Percentiles rank a stretch among this genome's conserved stretches.
These are phyloP conservation scores for Globisporangium sylvaticum DNA, from an alignment of 352 stramenopile genomes.

Conservation along the genomic window DNA sequence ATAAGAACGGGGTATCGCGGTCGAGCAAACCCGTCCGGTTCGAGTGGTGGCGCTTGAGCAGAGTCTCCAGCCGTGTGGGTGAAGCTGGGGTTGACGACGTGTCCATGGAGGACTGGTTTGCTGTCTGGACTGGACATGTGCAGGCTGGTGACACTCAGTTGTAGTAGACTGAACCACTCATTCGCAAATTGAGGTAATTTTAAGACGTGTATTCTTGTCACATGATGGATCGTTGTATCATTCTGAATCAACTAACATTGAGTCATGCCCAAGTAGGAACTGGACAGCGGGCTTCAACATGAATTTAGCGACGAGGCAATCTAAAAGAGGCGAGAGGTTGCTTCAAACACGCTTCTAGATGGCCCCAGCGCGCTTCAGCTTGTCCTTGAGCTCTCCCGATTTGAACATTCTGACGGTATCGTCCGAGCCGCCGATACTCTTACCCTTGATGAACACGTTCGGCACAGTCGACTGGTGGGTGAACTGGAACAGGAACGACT, in stretches of 20 bases:
- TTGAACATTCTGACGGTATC: conserved; percentile 85
- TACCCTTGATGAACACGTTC: conserved; percentile 97
- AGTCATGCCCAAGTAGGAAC: neutral
- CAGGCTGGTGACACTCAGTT: too few species aligned
- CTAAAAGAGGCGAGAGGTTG: neutral
- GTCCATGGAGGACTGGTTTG: neutral
- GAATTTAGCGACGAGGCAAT: neutral
- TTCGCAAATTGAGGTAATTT: neutral
- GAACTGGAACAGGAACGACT: conserved; percentile 88
- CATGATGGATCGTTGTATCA: neutral
- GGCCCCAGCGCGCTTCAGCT: conserved; percentile 72
- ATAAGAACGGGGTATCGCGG: neutral
- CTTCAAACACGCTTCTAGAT: conserved; percentile 31
- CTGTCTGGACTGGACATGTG: too few species aligned
- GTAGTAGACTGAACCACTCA: neutral
- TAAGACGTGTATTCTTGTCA: neutral
- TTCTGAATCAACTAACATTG: neutral
- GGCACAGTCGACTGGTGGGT: conserved; percentile 95
- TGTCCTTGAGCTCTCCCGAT: conserved; percentile 87
- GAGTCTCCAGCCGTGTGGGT: neutral
- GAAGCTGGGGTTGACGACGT: neutral
- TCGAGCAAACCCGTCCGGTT: neutral
- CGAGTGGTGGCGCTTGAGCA: neutral
- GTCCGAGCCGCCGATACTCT: conserved; percentile 94
- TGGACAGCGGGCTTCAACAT: neutral